Evolutionary conservation across 306 rosid genomes (phyloP), one percentile per base, ranked within the genome.

Genomic region (Dryas drummondii): DNA sequence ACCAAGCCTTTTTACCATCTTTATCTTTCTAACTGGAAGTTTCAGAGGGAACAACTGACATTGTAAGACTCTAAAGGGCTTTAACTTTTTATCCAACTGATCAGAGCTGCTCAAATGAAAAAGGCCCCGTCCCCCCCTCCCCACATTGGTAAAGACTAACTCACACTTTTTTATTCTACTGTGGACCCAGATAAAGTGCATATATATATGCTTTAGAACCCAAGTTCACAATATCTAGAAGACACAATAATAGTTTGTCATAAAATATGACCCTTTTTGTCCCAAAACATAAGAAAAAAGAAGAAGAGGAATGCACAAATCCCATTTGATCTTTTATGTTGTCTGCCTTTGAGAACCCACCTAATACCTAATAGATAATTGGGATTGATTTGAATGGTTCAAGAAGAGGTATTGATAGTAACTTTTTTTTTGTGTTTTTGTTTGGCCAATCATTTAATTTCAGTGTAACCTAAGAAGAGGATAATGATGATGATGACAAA

Each of bases 281-380:
- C 22, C 52, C 61, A 22, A 40, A 0, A 22, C 22, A 22, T 6
- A 42, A 40, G 42, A 15, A 14, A 41, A 74, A 44, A 77, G 44
- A 27, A 63, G 47, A 17, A 46, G 50, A 45, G 1, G 63, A 64
- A 74, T 51, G 85, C 54, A 72, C 75, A 70, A 15, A 59, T 74
- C 59, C 32, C 81, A 80, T 83, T 75, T 82, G 81, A 82, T 83
- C 86, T 82, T 22, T 22, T 57, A 84, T 84, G 68, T 65, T 84
- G 92, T 73, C 73, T 46, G 57, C 32, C 41, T 51, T 58, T 61
- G 44, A 9, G 74, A 41, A 73, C 55, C 74, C 82, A 77, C 51
- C 22, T 22, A 22, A 22, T 22, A 22, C 22, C 22, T 22, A 72
- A 44, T 81, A 64, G 83, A 76, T 64, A 79, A 70, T 49, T 9